These are phyloP conservation scores for Cylindricascospora bacillispora DNA, from an alignment of 1,139 yeast species.

Conservation along the genomic window DNA sequence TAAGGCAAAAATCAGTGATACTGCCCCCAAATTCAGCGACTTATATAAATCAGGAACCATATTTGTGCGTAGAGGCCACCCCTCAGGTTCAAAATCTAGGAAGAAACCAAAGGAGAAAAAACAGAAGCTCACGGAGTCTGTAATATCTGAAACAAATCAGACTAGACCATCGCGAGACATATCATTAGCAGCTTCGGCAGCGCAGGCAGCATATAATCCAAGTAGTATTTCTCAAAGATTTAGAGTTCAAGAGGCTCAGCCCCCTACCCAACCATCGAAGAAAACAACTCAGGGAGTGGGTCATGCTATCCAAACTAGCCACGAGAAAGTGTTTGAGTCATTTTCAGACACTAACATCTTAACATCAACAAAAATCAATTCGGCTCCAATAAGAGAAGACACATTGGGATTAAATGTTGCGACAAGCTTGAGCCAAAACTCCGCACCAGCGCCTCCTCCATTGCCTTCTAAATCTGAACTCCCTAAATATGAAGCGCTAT, in stretches of 20 bases:
- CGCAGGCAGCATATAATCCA: conserved; percentile 28
- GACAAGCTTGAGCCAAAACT: no score
- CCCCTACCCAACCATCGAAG: conserved; percentile 7
- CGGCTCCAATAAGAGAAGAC: not conserved
- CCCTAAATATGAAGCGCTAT: conserved; percentile 64
- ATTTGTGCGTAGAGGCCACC: conserved; percentile 67
- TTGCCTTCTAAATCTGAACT: conserved; percentile 48
- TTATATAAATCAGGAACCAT: conserved; percentile 81
- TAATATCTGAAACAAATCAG: conserved; percentile 2
- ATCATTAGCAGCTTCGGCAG: conserved; percentile 26
- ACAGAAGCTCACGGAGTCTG: conserved; percentile 8
- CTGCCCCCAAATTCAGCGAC: conserved; percentile 57
- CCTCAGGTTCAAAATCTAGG: conserved; percentile 56
- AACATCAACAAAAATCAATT: not conserved
- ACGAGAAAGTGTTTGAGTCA: no score
- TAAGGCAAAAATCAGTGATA: conserved; percentile 47
- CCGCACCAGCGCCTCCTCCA: conserved; percentile 53
- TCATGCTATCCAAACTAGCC: no score
- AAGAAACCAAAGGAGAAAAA: conserved; percentile 47
- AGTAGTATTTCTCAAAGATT: conserved; percentile 4
- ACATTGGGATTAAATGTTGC: no score
- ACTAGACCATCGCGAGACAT: not conserved
- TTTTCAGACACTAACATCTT: not conserved
- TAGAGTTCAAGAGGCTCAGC: conserved; percentile 1
- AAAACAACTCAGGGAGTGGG: no score